These are phyloP conservation scores for Pistacia atlantica DNA, from an alignment of 345 rosid species.

Conservation along the genomic window DNA sequence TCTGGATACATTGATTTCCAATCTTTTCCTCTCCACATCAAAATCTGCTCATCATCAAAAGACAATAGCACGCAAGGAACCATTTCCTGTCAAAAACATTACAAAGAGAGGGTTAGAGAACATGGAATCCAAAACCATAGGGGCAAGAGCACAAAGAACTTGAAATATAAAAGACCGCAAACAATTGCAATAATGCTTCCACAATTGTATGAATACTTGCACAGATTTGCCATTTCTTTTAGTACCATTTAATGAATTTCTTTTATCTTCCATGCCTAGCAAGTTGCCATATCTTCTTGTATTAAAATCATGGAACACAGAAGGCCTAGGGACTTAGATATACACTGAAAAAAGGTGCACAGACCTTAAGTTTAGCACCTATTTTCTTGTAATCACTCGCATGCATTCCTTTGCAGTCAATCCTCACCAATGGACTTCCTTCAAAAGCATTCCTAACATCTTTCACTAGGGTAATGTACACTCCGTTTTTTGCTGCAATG, in stretches of 20 bases:
- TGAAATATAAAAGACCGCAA: slow-evolving; percentile 2
- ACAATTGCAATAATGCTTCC: not conserved
- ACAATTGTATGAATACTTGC: not conserved
- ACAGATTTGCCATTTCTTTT: not conserved
- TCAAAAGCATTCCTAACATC: slow-evolving; percentile 91
- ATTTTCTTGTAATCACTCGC: slow-evolving; percentile 89
- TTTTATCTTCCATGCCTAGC: not conserved
- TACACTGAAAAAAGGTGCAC: slow-evolving; percentile 3
- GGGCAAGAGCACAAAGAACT: not conserved
- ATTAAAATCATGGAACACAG: not conserved
- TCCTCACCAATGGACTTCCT: slow-evolving; percentile 78
- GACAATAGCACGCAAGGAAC: slow-evolving; percentile 91
- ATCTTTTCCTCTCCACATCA: slow-evolving; percentile 88
- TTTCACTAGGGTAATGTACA: slow-evolving; percentile 64
- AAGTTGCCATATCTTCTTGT: not conserved
- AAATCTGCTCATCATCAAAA: slow-evolving; percentile 85
- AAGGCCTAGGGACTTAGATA: not conserved
- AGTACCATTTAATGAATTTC: not conserved
- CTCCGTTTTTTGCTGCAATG: slow-evolving; percentile 83
- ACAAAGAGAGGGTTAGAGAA: slow-evolving; percentile 13
- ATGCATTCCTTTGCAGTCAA: slow-evolving; percentile 79
- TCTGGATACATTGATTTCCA: slow-evolving; percentile 74
- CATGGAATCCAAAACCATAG: not conserved
- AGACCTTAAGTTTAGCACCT: slow-evolving; percentile 94
- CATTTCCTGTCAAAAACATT: slow-evolving; percentile 54